Percentiles rank a stretch among this genome's conserved stretches.
Conservation (phyloP, 2,329 filamentous ascomycete genomes). For the Claviceps digitariae region DNA sequence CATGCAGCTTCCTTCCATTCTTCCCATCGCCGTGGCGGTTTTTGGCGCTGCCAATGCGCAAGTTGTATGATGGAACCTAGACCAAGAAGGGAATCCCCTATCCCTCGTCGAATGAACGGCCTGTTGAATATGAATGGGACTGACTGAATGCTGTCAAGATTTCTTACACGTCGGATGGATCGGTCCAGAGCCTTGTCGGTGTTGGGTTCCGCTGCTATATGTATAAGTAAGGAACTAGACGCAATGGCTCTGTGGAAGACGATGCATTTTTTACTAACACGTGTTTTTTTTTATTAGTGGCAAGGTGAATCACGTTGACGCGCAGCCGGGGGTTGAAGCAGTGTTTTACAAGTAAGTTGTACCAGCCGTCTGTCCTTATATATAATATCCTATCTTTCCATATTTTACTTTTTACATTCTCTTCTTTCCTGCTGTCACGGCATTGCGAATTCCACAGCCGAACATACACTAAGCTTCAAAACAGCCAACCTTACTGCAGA, state of each 20-base stretch:
- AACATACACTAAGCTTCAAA: too few relatives aligned
- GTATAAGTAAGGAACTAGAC: not conserved
- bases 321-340: not conserved
- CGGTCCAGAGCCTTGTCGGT: not conserved
- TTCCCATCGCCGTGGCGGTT: not conserved
- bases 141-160: not conserved
- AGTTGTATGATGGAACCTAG: not conserved
- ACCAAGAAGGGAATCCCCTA: too few relatives aligned
- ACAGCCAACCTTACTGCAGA: not conserved
- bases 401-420: not conserved
- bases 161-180: not conserved
- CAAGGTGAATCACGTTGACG: not conserved
- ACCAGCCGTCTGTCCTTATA: not conserved
- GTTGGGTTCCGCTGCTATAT: not conserved
- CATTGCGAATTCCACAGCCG: too few relatives aligned
- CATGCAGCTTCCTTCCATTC: not conserved
- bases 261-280: not conserved
- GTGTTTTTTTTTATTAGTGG: not conserved
- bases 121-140: not conserved
- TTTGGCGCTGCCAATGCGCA: not conserved
- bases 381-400: not conserved
- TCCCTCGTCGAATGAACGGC: too few relatives aligned
- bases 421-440: too few relatives aligned
- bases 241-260: too few relatives aligned
- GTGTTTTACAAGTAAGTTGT: constrained; percentile 1